phyloP scores from a whole-genome alignment of 176 grass and related monocot species.

The Raddia distichophylla region DNA sequence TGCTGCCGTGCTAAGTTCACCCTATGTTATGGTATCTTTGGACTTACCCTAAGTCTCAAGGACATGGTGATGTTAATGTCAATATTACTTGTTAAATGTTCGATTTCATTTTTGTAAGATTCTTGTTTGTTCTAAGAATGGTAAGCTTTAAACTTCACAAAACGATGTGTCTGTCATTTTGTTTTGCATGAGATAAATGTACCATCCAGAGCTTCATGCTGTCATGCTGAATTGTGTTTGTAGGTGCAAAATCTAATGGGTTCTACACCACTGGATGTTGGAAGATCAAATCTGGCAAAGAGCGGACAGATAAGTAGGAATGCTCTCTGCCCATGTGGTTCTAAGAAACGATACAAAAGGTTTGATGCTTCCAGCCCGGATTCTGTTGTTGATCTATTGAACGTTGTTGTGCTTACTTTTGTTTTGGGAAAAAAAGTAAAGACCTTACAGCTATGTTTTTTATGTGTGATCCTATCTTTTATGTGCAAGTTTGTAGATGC shows the following conservation, averaged over 20 bases:
- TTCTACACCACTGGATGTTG: conserved; percentile 66
- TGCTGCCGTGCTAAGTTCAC: no score
- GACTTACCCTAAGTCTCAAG: neutral
- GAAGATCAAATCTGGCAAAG: conserved; percentile 71
- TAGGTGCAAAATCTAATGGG: conserved; percentile 94
- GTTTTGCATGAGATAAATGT: neutral
- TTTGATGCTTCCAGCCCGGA: conserved; percentile 32
- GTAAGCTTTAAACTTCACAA: neutral
- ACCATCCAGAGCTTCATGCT: neutral
- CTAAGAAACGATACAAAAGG: conserved; percentile 95
- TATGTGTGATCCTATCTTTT: conserved; percentile 12
- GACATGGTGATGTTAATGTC: neutral
- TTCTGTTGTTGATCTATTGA: conserved; percentile 12
- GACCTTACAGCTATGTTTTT: neutral
- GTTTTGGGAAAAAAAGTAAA: neutral
- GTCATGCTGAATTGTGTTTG: conserved; percentile 26
- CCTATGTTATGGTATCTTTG: no score
- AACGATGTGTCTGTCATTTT: neutral
- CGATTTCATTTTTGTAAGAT: conserved; percentile 14
- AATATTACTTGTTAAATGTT: neutral
- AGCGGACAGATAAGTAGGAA: conserved; percentile 89
- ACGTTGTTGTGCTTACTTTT: neutral
- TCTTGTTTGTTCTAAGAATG: neutral
- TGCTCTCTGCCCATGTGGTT: conserved; percentile 78
- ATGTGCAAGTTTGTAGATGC: neutral